Evolutionary conservation across 148 eudicot species (phyloP).

Genomic region (Diospyros lotus): DNA sequence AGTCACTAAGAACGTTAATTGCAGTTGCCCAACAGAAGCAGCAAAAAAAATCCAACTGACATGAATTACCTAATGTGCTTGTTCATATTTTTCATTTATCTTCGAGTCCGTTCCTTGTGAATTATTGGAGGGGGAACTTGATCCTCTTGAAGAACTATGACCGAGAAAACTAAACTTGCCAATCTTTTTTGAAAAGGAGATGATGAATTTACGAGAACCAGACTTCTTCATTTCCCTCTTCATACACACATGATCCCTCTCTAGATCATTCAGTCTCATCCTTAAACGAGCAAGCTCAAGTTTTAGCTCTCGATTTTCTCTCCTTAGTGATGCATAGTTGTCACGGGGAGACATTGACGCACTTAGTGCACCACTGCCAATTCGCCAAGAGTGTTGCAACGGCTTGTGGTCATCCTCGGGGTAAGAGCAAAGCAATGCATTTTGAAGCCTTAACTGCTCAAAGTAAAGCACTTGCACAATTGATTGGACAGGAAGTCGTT

Average conservation of each 20-base stretch:
- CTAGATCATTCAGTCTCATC: conserved; percentile 87
- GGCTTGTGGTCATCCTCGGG: conserved; percentile 72
- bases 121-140: conserved; percentile 64
- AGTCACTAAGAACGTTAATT: neutral
- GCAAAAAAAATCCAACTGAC: neutral
- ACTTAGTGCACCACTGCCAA: conserved; percentile 83
- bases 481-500: conserved; percentile 87
- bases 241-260: conserved; percentile 91
- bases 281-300: conserved; percentile 82
- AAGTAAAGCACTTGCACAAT: conserved; percentile 88
- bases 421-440: conserved; percentile 49
- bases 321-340: conserved; percentile 75
- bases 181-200: conserved; percentile 67
- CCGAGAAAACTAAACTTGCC: conserved; percentile 61
- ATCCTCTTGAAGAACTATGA: conserved; percentile 62
- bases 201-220: conserved; percentile 67
- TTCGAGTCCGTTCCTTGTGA: conserved; percentile 70
- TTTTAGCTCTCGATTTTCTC: conserved; percentile 82
- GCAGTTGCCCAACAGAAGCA: neutral
- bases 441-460: conserved; percentile 71
- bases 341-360: conserved; percentile 92
- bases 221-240: conserved; percentile 78
- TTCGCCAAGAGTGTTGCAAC: conserved; percentile 78
- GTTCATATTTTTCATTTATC: conserved; percentile 51
- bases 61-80: conserved; percentile 15